Conservation (phyloP, 805 yeast species). For the Wickerhamomyces hampshirensis region DNA sequence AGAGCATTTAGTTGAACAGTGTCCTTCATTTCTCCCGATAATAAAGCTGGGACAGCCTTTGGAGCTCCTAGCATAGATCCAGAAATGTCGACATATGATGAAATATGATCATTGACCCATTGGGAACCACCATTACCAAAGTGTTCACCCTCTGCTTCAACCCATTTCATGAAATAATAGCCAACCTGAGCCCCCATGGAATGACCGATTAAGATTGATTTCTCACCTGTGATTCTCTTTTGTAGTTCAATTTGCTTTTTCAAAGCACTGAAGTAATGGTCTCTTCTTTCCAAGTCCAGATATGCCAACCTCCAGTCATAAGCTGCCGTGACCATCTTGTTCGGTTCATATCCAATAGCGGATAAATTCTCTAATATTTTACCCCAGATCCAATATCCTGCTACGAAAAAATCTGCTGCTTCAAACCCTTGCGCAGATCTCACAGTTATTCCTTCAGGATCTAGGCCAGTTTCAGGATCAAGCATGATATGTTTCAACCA, state of each 20-base stretch:
- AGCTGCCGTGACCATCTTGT: constrained; percentile 84
- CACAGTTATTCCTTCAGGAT: constrained; percentile 75
- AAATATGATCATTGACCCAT: constrained; percentile 87
- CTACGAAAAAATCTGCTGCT: constrained; percentile 92
- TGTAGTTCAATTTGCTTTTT: constrained; percentile 68
- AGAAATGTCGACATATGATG: constrained; percentile 77
- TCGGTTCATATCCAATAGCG: constrained; percentile 90
- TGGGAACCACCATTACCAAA: constrained; percentile 87
- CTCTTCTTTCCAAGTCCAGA: constrained; percentile 82
- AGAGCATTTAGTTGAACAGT: constrained; percentile 90
- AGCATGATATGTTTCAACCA: constrained; percentile 91
- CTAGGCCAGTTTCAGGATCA: constrained; percentile 88
- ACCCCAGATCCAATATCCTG: constrained; percentile 99
- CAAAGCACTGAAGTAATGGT: constrained; percentile 75
- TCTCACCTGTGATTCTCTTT: constrained; percentile 48
- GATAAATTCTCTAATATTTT: constrained; percentile 92
- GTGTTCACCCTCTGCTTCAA: constrained; percentile 73
- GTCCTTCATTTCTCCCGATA: constrained; percentile 98
- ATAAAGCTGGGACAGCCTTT: constrained; percentile 81
- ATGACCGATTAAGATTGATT: constrained; percentile 78
- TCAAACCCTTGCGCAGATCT: constrained; percentile 96
- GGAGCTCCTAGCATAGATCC: constrained; percentile 95
- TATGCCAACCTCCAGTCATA: constrained; percentile 96
- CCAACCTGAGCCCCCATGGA: constrained; percentile 96
- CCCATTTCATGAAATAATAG: constrained; percentile 93